Evolutionary conservation across 345 rosid species (phyloP).

Genomic region (Corchorus olitorius): DNA sequence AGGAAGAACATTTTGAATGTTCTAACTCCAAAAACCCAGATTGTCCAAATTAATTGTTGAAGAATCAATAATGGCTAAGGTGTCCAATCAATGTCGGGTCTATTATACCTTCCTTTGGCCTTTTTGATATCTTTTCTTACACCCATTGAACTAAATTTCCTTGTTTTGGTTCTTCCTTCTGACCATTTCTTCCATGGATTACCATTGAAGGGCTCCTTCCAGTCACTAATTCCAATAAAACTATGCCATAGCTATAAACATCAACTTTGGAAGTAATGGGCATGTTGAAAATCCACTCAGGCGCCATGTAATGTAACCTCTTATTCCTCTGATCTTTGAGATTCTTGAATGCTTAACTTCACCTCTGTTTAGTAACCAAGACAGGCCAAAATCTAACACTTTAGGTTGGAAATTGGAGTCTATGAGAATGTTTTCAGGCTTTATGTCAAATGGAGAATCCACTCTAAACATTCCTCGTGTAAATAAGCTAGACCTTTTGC

Average conservation of each 20-base stretch:
- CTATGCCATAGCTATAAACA: conserved; percentile 16
- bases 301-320: conserved; percentile 11
- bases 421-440: conserved; percentile 13
- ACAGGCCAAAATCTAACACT: conserved; percentile 5
- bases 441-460: conserved; percentile 6
- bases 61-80: too few species aligned
- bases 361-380: neutral
- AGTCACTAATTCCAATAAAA: neutral
- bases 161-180: neutral
- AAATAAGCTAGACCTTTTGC: conserved; percentile 8
- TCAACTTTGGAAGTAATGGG: conserved; percentile 17
- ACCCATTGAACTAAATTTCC: conserved; percentile 14
- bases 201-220: neutral
- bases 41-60: too few species aligned
- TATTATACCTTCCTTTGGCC: too few species aligned
- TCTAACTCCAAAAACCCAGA: too few species aligned
- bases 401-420: neutral
- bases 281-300: conserved; percentile 2
- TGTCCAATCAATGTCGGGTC: too few species aligned
- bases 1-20: too few species aligned
- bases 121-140: neutral
- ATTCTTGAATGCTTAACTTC: neutral
- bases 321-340: neutral
- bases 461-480: conserved; percentile 13
- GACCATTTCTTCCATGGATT: neutral